Evolutionary conservation across 345 rosid genomes (phyloP), one percentile per base, ranked within the genome.

Genomic region (Zanthoxylum bungeanum): DNA sequence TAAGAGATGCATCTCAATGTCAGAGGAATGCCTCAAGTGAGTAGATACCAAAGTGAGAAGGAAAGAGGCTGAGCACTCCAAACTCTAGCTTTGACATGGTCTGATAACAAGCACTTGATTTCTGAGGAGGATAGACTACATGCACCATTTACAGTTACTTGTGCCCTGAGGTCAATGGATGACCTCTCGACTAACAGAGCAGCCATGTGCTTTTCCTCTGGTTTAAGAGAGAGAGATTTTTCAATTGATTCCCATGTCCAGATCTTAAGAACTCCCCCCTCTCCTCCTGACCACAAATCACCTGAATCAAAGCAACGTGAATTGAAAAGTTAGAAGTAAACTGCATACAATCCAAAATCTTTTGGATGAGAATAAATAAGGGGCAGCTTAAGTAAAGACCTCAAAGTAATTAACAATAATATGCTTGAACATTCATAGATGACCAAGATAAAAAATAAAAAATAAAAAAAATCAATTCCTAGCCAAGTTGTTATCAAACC

Each of bases 211-310:
- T 85, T 93, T 77, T 96, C 99, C 78, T 84, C 98, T 49, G 91
- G 76, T 59, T 86, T 85, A 66, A 96, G 92, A 21, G 96, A 88
- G 12, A 91, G 93, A 52, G 98, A 96, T 78, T 96, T 96, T 72
- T 88, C 98, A 70, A 96, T 89, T 70, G 92, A 81, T 67, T 96
- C 99, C 97, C 98, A 93, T 3, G 97, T 94, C 97, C 98, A 96
- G 47, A 93, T 87, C 85, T 79, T 93, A 12, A 96, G 77, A 47
- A 79, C 50, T 42, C 98, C 99, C 64, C 92, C 90, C 78, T 96
- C 99, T 1, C 86, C 84, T 39, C 98, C 94, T 9, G 98, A 91
- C 99, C 99, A 96, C 57, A 96, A 40, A 75, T 96, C 99, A 71
- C 99, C 99, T 96, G 79, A 49, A 79, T 24, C 77, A 75, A 39